Evolutionary conservation across 2,329 filamentous ascomycete genomes (phyloP).

Genomic region (Madurella mycetomatis): DNA sequence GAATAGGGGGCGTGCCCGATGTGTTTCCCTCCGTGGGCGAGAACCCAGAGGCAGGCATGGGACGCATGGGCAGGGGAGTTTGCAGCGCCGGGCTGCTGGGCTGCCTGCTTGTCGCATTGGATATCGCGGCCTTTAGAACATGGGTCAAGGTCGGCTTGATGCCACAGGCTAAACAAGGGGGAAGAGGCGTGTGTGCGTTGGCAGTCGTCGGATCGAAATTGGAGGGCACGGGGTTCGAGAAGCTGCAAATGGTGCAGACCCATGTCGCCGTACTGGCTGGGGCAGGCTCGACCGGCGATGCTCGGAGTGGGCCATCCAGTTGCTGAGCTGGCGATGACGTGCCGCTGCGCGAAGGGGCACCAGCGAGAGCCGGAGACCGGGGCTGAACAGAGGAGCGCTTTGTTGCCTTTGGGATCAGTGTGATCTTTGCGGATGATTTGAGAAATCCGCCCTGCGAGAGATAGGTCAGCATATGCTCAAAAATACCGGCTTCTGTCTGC

Average conservation of each 20-base stretch:
- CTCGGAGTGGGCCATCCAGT: conserved; percentile 40
- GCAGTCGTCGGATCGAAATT: conserved; percentile 88
- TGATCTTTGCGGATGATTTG: conserved; percentile 93
- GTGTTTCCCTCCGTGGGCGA: conserved; percentile 10
- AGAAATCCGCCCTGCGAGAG: conserved; percentile 71
- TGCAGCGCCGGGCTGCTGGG: conserved; percentile 23
- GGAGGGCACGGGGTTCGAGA: conserved; percentile 85
- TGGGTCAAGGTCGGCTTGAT: conserved; percentile 84
- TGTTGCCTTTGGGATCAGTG: conserved; percentile 73
- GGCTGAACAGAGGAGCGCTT: conserved; percentile 61
- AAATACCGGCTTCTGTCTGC: not conserved
- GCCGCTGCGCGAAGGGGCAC: conserved; percentile 40
- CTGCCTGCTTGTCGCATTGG: conserved; percentile 60
- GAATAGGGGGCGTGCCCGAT: conserved; percentile 9
- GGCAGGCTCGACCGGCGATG: conserved; percentile 42
- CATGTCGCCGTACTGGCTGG: conserved; percentile 68
- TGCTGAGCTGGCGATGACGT: conserved; percentile 44
- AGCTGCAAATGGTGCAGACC: conserved; percentile 94
- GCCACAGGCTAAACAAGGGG: conserved; percentile 87
- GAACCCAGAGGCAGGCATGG: conserved; percentile 20
- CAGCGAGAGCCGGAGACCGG: conserved; percentile 45
- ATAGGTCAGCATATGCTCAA: conserved; percentile 21
- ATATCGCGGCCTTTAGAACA: conserved; percentile 81
- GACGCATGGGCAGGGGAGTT: conserved; percentile 31
- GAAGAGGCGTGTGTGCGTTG: conserved; percentile 71